Evolutionary conservation across 208 protist genomes (phyloP).

Genomic region (Trypanosoma boissoni): DNA sequence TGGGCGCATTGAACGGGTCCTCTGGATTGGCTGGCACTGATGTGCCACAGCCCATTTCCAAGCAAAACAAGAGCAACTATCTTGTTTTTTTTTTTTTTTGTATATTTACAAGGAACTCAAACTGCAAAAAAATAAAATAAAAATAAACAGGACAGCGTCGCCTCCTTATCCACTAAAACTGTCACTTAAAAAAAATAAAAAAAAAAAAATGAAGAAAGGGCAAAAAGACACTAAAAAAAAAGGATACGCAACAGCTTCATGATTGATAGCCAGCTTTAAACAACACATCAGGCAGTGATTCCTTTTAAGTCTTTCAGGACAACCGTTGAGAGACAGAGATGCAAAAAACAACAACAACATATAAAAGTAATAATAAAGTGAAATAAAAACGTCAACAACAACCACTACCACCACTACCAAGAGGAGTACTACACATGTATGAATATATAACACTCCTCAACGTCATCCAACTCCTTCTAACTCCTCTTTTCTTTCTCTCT

Average conservation of each 20-base stretch:
- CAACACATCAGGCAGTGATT: too few relatives aligned
- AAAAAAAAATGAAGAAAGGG: slow-evolving; percentile 13
- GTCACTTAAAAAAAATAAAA: slow-evolving; percentile 4
- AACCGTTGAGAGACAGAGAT: too few relatives aligned
- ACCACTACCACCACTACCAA: too few relatives aligned
- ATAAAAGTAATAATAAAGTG: too few relatives aligned
- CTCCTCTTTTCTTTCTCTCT: too few relatives aligned
- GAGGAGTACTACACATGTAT: too few relatives aligned
- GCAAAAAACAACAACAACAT: too few relatives aligned
- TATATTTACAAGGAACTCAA: neutral
- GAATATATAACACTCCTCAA: neutral
- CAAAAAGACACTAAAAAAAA: slow-evolving; percentile 1
- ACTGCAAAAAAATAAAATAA: neutral
- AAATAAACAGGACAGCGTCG: neutral
- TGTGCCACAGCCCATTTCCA: neutral
- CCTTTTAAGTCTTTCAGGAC: too few relatives aligned
- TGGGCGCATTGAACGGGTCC: neutral
- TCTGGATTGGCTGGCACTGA: neutral
- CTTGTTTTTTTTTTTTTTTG: neutral
- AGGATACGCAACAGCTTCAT: neutral
- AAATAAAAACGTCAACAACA: too few relatives aligned
- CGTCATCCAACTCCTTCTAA: neutral
- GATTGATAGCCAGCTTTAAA: too few relatives aligned
- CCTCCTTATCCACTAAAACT: slow-evolving; percentile 14
- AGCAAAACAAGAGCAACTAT: neutral